Evolutionary conservation across 2,329 filamentous ascomycete genomes (phyloP).

Genomic region (Corinectria fuckeliana): DNA sequence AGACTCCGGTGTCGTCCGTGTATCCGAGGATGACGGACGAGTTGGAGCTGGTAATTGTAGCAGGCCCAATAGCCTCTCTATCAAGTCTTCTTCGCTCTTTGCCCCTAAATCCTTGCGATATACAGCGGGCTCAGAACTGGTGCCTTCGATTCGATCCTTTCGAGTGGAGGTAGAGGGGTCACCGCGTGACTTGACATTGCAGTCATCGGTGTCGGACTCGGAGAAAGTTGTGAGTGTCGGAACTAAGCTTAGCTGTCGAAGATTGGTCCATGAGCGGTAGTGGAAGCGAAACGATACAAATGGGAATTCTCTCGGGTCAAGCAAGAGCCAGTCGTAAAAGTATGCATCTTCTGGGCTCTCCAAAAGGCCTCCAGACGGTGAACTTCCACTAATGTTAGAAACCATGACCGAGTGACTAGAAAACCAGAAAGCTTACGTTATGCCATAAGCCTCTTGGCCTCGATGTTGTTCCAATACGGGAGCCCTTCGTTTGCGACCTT

Average conservation of each 20-base stretch:
- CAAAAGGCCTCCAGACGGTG: slow-evolving; percentile 59
- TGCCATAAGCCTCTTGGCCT: slow-evolving; percentile 57
- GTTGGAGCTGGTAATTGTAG: not conserved
- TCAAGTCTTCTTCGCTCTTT: not conserved
- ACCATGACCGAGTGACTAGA: not conserved
- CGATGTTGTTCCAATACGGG: slow-evolving; percentile 52
- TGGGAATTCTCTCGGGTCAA: slow-evolving; percentile 58
- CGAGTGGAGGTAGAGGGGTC: not conserved
- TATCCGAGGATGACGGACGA: not conserved
- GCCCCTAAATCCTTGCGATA: no score
- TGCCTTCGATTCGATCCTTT: not conserved
- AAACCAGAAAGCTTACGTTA: slow-evolving; percentile 52
- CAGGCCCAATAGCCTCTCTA: not conserved
- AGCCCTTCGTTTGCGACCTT: slow-evolving; percentile 51
- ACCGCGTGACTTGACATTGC: not conserved
- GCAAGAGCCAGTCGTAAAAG: slow-evolving; percentile 60
- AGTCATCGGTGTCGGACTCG: not conserved
- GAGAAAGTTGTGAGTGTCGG: slow-evolving; percentile 31
- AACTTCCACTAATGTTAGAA: slow-evolving; percentile 44
- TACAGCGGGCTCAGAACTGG: not conserved
- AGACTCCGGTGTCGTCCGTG: not conserved
- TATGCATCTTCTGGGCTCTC: slow-evolving; percentile 56
- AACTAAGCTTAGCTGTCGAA: slow-evolving; percentile 56
- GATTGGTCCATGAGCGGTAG: slow-evolving; percentile 59
- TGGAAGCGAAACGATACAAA: slow-evolving; percentile 63